These are phyloP conservation scores for Collybia sp. DNA, from an alignment of 768 basidiomycete genomes.

Conservation along the genomic window DNA sequence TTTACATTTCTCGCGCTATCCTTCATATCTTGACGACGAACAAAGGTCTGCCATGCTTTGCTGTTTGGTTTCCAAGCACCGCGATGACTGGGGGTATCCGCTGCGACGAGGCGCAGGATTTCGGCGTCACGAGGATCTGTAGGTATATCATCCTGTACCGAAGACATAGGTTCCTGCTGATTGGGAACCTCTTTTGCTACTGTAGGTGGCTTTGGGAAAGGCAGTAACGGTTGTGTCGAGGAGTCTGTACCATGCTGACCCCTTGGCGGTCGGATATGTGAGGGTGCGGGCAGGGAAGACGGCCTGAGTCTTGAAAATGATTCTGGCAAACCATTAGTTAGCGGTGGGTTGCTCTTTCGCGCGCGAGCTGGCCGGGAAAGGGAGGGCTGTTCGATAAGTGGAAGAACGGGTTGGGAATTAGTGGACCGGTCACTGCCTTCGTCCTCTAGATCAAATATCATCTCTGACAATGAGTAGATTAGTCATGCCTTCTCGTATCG, in stretches of 20 bases:
- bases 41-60: slow-evolving; percentile 61
- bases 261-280: slow-evolving; percentile 45
- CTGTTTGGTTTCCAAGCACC: slow-evolving; percentile 64
- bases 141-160: slow-evolving; percentile 2
- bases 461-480: slow-evolving; percentile 30
- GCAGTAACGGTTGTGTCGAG: slow-evolving; percentile 27
- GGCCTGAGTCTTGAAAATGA: slow-evolving; percentile 61
- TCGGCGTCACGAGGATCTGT: slow-evolving; percentile 36
- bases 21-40: slow-evolving; percentile 28
- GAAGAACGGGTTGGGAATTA: slow-evolving; percentile 29
- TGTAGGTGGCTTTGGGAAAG: slow-evolving; percentile 19
- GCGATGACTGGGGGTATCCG: slow-evolving; percentile 65
- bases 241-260: slow-evolving; percentile 32
- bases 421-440: slow-evolving; percentile 29
- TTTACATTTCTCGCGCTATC: slow-evolving; percentile 10
- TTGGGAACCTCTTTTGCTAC: slow-evolving; percentile 1
- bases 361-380: slow-evolving; percentile 25
- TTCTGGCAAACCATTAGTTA: slow-evolving; percentile 40
- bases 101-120: slow-evolving; percentile 61
- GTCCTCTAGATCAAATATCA: slow-evolving; percentile 70
- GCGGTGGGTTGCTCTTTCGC: slow-evolving; percentile 19
- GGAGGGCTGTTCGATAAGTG: slow-evolving; percentile 36
- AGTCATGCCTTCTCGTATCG: background rate
- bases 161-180: slow-evolving; percentile 2
- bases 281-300: slow-evolving; percentile 63